phyloP scores from a whole-genome alignment of 148 eudicot species.

The Simmondsia chinensis region DNA sequence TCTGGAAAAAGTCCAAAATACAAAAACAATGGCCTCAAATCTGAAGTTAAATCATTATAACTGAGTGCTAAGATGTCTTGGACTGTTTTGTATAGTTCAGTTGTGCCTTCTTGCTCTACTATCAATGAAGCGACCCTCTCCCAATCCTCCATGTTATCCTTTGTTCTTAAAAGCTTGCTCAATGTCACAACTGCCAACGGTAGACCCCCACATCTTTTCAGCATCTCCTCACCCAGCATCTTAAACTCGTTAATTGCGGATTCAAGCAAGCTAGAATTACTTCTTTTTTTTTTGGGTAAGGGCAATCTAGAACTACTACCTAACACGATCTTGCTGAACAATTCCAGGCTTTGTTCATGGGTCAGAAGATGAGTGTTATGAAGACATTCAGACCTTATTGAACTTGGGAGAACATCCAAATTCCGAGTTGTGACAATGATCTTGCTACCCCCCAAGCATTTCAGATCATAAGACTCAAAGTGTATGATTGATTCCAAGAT shows the following conservation, averaged over 20 bases:
- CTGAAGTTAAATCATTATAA: conserved; percentile 1
- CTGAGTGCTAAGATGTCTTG: conserved; percentile 2
- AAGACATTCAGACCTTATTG: neutral
- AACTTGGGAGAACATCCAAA: neutral
- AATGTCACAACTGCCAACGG: conserved; percentile 15
- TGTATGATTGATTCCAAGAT: neutral
- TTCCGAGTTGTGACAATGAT: conserved; percentile 22
- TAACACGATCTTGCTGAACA: conserved; percentile 1
- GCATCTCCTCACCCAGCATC: conserved; percentile 7
- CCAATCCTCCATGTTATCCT: conserved; percentile 4
- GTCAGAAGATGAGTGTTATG: neutral
- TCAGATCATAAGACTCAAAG: neutral
- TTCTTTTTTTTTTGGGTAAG: too few relatives aligned
- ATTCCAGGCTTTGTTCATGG: conserved; percentile 10
- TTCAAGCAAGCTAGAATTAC: neutral
- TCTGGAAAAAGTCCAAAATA: conserved; percentile 13
- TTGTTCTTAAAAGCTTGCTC: conserved; percentile 2
- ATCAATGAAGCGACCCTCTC: conserved; percentile 6
- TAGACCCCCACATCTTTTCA: conserved; percentile 11
- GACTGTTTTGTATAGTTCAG: neutral
- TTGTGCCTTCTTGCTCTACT: neutral
- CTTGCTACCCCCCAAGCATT: neutral
- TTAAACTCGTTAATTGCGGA: neutral
- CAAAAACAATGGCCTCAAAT: conserved; percentile 7
- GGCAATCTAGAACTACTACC: neutral